Conservation (phyloP, 495 filamentous ascomycete genomes). For the Apodospora peruviana region DNA sequence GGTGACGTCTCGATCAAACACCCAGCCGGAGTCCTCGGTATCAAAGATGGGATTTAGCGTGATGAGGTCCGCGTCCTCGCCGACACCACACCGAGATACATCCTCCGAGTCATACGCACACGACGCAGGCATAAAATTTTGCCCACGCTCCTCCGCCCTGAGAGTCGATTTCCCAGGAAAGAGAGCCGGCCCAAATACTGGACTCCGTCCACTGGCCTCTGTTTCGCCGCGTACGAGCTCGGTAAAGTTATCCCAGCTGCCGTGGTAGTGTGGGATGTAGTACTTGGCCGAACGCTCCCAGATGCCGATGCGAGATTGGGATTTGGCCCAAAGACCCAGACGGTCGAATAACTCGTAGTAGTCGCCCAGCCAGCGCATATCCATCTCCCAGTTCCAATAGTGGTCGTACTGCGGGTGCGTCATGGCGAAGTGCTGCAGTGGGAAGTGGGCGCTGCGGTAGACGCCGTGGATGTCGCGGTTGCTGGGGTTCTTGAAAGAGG, state of each 20-base stretch:
- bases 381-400: slow-evolving; percentile 99
- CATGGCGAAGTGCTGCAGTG: slow-evolving; percentile 87
- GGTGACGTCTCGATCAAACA: slow-evolving; percentile 76
- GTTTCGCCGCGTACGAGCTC: slow-evolving; percentile 39
- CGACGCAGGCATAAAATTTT: slow-evolving; percentile 49
- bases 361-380: slow-evolving; percentile 86
- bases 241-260: slow-evolving; percentile 82
- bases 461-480: slow-evolving; percentile 74
- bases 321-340: slow-evolving; percentile 63
- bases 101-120: slow-evolving; percentile 35
- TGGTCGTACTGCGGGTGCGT: slow-evolving; percentile 86
- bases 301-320: slow-evolving; percentile 75
- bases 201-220: slow-evolving; percentile 52
- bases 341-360: slow-evolving; percentile 88
- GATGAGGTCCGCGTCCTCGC: slow-evolving; percentile 89
- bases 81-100: slow-evolving; percentile 80
- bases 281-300: slow-evolving; percentile 91
- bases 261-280: slow-evolving; percentile 82
- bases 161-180: slow-evolving; percentile 52
- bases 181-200: slow-evolving; percentile 74
- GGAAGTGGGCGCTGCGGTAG: slow-evolving; percentile 85
- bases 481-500: slow-evolving; percentile 51
- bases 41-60: slow-evolving; percentile 94
- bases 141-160: slow-evolving; percentile 57
- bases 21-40: slow-evolving; percentile 79